Evolutionary conservation across 495 filamentous ascomycete genomes (phyloP).

Genomic region (Daldinia decipiens): DNA sequence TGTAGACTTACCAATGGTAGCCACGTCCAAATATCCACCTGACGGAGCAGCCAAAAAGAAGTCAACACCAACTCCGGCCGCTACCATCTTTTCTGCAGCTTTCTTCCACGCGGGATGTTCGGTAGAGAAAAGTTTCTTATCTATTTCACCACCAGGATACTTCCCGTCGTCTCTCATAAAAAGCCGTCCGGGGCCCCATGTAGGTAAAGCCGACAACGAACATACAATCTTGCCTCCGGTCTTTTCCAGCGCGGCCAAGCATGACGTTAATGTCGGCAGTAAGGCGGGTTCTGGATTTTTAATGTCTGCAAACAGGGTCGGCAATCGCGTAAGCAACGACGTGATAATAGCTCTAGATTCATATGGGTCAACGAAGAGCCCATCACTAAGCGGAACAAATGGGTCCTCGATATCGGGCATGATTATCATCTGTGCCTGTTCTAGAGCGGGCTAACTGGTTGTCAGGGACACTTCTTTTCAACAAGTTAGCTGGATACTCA

Average conservation of each 20-base stretch:
- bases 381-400: conserved; percentile 91
- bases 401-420: conserved; percentile 98
- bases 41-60: conserved; percentile 93
- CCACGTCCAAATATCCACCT: conserved; percentile 91
- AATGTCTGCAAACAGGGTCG: conserved; percentile 82
- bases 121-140: conserved; percentile 90
- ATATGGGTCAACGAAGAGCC: conserved; percentile 94
- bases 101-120: conserved; percentile 88
- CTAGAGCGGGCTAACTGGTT: conserved; percentile 68
- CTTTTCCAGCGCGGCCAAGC: conserved; percentile 77
- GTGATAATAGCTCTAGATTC: conserved; percentile 89
- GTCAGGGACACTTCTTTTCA: conserved; percentile 18
- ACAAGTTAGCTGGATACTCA: conserved; percentile 53
- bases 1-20: conserved; percentile 80
- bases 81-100: conserved; percentile 85
- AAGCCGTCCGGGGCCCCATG: conserved; percentile 86
- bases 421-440: conserved; percentile 96
- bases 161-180: conserved; percentile 89
- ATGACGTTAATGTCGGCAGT: conserved; percentile 83
- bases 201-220: conserved; percentile 83
- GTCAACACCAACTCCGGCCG: conserved; percentile 87
- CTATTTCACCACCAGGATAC: conserved; percentile 84
- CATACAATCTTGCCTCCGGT: conserved; percentile 96
- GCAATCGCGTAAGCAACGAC: conserved; percentile 80
- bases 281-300: conserved; percentile 91